phyloP scores from a whole-genome alignment of 345 rosid species.

The Citrus glauca region DNA sequence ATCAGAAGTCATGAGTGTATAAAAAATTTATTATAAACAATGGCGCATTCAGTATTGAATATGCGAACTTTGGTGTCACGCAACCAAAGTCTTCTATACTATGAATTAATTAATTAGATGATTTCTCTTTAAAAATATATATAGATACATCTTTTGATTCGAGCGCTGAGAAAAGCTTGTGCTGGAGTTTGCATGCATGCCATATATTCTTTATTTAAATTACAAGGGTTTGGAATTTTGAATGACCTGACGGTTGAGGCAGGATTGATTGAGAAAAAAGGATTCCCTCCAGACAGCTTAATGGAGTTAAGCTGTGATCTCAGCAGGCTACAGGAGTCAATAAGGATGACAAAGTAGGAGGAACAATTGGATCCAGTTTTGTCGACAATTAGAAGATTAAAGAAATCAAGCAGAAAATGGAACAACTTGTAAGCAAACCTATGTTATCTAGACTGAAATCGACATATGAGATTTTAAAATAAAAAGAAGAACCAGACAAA shows the following conservation, averaged over 20 bases:
- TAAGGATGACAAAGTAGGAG: background rate
- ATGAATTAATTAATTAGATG: background rate
- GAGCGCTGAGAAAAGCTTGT: background rate
- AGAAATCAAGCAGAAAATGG: background rate
- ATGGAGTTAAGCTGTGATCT: background rate
- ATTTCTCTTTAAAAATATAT: background rate
- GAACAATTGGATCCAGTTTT: constrained; percentile 2
- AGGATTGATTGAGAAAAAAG: no score
- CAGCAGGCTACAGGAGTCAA: constrained; percentile 2
- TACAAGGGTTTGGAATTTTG: background rate
- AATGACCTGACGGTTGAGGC: no score
- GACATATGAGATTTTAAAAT: background rate
- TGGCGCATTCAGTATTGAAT: background rate
- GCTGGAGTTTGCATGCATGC: background rate
- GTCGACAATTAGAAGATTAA: background rate
- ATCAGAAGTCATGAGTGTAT: background rate
- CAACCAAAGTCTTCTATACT: background rate
- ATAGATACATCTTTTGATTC: background rate
- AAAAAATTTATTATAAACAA: background rate
- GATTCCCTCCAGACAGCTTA: no score
- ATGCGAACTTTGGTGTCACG: background rate
- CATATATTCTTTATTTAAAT: background rate
- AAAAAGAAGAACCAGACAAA: no score
- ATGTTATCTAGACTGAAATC: background rate
- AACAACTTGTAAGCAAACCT: background rate